phyloP scores from a whole-genome alignment of 768 basidiomycete species.

The Galerina sulciceps region DNA sequence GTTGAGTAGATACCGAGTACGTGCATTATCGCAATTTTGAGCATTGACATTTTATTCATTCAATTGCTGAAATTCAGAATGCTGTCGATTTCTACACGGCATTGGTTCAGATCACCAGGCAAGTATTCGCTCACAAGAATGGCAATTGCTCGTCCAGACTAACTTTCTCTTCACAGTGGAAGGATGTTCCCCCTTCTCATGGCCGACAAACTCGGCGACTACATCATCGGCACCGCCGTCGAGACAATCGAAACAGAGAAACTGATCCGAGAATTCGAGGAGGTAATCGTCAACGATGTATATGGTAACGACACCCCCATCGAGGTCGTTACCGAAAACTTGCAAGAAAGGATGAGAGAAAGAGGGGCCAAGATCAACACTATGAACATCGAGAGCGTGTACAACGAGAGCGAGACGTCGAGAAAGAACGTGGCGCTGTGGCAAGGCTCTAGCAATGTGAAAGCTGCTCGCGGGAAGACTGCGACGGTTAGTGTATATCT shows the following conservation, averaged over 20 bases:
- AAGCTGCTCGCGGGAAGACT: conserved; percentile 9
- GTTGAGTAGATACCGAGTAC: conserved; percentile 23
- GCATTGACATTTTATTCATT: not conserved
- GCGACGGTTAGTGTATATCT: conserved; percentile 6
- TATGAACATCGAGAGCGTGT: conserved; percentile 29
- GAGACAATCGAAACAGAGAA: conserved; percentile 34
- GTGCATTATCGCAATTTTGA: not conserved
- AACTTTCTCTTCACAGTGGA: conserved; percentile 16
- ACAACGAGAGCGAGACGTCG: conserved; percentile 16
- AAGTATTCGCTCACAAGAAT: not conserved
- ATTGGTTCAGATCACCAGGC: conserved; percentile 28
- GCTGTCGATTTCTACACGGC: conserved; percentile 35
- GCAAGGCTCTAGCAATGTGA: conserved; percentile 17
- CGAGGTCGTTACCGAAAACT: conserved; percentile 23
- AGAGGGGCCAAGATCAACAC: conserved; percentile 27
- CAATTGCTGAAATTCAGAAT: conserved; percentile 11
- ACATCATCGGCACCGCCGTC: conserved; percentile 32
- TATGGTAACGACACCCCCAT: conserved; percentile 26
- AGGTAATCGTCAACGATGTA: conserved; percentile 30
- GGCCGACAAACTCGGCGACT: conserved; percentile 31
- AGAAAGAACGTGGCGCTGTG: conserved; percentile 21
- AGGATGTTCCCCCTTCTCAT: conserved; percentile 31
- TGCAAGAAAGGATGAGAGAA: conserved; percentile 22
- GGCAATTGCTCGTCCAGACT: not conserved
- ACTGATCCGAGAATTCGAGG: conserved; percentile 28